A percentile compares a stretch with the other conserved stretches of the same genome.
Evolutionary conservation across 768 basidiomycete species (phyloP).

Genomic region (Pleurotus citrinopileatus): DNA sequence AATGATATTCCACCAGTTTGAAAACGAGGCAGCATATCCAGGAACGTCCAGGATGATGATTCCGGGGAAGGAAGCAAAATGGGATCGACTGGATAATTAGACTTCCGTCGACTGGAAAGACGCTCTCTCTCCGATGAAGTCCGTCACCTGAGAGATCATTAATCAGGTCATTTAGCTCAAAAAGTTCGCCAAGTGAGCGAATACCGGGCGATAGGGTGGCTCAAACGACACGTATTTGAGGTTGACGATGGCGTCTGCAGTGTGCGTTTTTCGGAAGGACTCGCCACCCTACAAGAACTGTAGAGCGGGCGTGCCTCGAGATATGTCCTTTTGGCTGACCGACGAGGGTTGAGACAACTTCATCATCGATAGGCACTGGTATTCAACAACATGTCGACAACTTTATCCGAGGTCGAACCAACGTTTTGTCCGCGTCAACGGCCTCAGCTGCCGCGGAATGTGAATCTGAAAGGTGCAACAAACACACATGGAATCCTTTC

Average conservation of each 20-base stretch:
- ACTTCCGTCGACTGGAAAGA: neutral
- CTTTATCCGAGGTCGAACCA: slow-evolving; percentile 9
- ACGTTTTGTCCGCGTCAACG: neutral
- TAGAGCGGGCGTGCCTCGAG: slow-evolving; percentile 8
- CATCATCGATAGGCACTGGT: slow-evolving; percentile 3
- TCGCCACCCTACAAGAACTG: neutral
- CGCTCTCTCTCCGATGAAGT: slow-evolving; percentile 1
- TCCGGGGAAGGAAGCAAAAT: neutral
- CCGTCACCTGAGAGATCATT: slow-evolving; percentile 9
- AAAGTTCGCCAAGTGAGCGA: neutral
- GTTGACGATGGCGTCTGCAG: neutral
- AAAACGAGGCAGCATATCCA: neutral
- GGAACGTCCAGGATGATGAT: neutral
- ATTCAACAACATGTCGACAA: slow-evolving; percentile 5
- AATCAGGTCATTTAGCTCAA: neutral
- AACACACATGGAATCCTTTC: too few species aligned
- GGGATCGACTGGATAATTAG: neutral
- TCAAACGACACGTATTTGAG: slow-evolving; percentile 1
- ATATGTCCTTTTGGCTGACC: slow-evolving; percentile 1
- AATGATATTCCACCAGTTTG: slow-evolving; percentile 2
- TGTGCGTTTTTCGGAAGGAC: neutral
- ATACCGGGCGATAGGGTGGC: slow-evolving; percentile 6
- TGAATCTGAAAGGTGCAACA: neutral
- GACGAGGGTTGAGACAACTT: neutral
- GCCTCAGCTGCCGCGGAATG: neutral